Base-by-base conservation (phyloP, 78 protist genomes). In the Chrysochromulina parva region DNA sequence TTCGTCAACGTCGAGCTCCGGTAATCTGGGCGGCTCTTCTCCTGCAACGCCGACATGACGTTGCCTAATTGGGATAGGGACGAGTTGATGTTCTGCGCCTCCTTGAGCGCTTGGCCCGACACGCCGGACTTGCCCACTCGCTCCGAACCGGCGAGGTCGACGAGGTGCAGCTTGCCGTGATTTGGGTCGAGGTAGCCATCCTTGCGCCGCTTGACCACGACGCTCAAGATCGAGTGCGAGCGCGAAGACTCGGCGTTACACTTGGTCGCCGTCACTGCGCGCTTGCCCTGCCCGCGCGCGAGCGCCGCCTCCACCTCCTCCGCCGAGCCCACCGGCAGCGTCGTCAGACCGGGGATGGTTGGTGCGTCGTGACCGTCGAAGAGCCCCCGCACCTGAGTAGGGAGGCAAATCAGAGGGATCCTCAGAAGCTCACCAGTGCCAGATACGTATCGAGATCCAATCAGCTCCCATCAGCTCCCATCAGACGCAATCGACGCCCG, bases 1-100 rank as follows among this genome's bases (percentile, higher is more conserved):
- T 26, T 53, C 80, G 90, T 87, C 53, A 87, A 53, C 90, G 65
- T 87, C 80, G 90, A 87, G 90, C 66, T 28, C 3, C 80, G 76
- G 60, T 7, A 62, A 3, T 59, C 62, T 2, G 66, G 7, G 74
- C 47, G 76, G 19, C 47, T 48, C 89, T 60, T 60, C 71, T 66
- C 57, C 89, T 59, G 55, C 26, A 85, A 74, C 89, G 24, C 48
- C 19, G 60, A 47, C 50, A 85, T 55, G 9, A 85, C 89, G 89
- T 28, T 47, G 67, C 58, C 54, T 16, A 85, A 58, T 3, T 52
- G 58, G 16, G 89, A 59, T 3, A 85, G 89, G 38, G 24, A 9
- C 76, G 4, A 3, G 74, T 85, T 85, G 71, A 85, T 85, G 54
- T 58, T 57, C 89, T 65, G 71, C 16, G 71, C 24, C 26, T 65